Base-by-base conservation (phyloP, 1,284 basidiomycete genomes). In the Ustilago shanxiensis region DNA sequence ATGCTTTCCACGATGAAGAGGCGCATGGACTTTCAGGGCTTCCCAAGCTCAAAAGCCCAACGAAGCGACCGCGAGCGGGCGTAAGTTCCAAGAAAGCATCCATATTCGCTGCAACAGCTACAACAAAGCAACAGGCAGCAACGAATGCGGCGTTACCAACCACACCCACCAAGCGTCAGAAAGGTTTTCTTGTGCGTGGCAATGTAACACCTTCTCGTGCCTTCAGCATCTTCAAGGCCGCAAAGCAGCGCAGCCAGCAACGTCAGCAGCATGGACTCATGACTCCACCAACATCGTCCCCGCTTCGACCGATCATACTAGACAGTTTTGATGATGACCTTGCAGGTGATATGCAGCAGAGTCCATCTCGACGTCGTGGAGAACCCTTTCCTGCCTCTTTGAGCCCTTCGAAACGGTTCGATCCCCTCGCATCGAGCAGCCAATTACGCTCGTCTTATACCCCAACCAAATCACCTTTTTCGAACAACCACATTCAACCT, bases 201-300 rank as follows among this genome's bases (percentile, higher is more conserved):
- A 82, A 76, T 28, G 80, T 82, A 2, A 82, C 80, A 0, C 80
- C 80, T 0, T 80, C 79, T 7, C 60, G 69, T 16, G 80, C 80
- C 0, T 76, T 79, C 55, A 66, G 61, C 47, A 75, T 75, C 47
- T 72, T 79, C 59, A 72, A 72, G 35, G 59, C 67, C 1, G 64
- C 66, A 16, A 73, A 64, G n/a, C 63, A 66, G 29, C 65, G 67
- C 64, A 70, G 61, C 20, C 45, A 74, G 18, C 66, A 72, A 44
- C 53, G 52, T 37, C 58, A 61, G 47, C 64, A 68, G 18, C 73
- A 76, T 49, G 73, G 73, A 11, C 20, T 76, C n/a, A 60, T 71
- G 60, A 76, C 73, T 22, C 73, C 73, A n/a, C 73, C 73, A 1
- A 68, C 54, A 8, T 67, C 68, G 5, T 76, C 73, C 8, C 68